Evolutionary conservation across 2,329 filamentous ascomycete species (phyloP), one percentile per base, ranked within the genome.

Genomic region (Furcasterigmium furcatum): DNA sequence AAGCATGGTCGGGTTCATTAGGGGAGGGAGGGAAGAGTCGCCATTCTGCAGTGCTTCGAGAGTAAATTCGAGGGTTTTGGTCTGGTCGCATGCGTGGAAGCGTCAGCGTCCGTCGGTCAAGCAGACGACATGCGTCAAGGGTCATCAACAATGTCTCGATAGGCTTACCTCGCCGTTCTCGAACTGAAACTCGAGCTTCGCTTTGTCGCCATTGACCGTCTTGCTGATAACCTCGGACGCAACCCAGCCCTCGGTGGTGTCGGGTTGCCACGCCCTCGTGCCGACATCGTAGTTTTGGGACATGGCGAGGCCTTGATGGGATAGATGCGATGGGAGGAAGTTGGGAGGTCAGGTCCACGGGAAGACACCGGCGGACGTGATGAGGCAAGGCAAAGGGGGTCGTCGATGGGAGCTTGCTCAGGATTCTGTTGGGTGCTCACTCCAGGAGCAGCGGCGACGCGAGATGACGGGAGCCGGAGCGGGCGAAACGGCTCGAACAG

Each of bases 1-100:
- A 56, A 99, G 87, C 83, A 97, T 95, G 43, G 92, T 82, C 55
- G 94, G 94, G 68, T 99, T 99, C 91, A 97, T 97, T 58, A 99
- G 71, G 42, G 94, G 94, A 40, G 94, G 94, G 52, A 99, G 76
- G 46, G 83, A 83, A 44, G 85, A 73, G 69, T 91, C 85, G 64
- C 85, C 85, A 60, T 85, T 83, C 66, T 88, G 81, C 54, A 99
- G 74, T 57, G 84, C 89, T 57, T 85, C 82, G 52, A 84, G 68
- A 14, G 88, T 87, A 54, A 94, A 87, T 67, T 90, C 82, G 62
- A 96, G 70, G 10, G 79, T 82, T 74, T 89, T 94, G 62, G 79
- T 84, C 91, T 95, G 61, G 55, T 52, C 14, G 50, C 22, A 39
- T 39, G 16, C 6, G 10, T 9, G n/a, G n/a, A n/a, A 16, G 6